These are phyloP conservation scores for Clonostachys byssicola DNA, from an alignment of 2,329 filamentous ascomycete genomes.

Conservation along the genomic window DNA sequence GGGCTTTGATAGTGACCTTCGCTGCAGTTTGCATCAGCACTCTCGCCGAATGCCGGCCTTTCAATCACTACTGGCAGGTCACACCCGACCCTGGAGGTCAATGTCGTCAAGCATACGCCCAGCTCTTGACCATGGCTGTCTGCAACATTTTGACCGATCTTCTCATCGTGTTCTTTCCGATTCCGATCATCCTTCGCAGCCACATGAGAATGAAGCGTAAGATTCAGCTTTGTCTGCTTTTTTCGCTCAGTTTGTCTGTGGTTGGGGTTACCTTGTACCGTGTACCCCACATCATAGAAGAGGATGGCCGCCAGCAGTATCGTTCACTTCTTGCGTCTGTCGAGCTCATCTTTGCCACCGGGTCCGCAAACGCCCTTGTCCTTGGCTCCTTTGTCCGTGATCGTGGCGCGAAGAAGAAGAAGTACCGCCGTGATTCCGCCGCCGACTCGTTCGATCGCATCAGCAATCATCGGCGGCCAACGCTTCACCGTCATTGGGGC, in stretches of 20 bases:
- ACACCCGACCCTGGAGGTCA: constrained; percentile 78
- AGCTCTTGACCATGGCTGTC: constrained; percentile 85
- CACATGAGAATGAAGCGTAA: constrained; percentile 76
- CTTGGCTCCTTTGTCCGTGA: constrained; percentile 91
- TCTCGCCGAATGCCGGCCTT: constrained; percentile 77
- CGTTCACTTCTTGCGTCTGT: constrained; percentile 86
- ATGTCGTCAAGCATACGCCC: constrained; percentile 82
- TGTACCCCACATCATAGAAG: constrained; percentile 70
- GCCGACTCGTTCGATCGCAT: constrained; percentile 57
- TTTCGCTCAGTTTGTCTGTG: constrained; percentile 78
- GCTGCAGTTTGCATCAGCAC: constrained; percentile 76
- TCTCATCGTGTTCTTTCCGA: constrained; percentile 81
- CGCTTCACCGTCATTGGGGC: constrained; percentile 67
- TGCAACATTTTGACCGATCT: constrained; percentile 88
- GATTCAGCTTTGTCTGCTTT: constrained; percentile 72
- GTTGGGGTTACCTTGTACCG: constrained; percentile 78
- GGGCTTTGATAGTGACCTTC: constrained; percentile 75
- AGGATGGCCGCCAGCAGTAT: constrained; percentile 74
- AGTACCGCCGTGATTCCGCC: constrained; percentile 65
- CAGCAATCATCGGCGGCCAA: constrained; percentile 34
- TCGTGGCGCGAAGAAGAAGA: constrained; percentile 82
- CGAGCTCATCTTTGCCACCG: constrained; percentile 84
- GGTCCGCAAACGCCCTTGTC: constrained; percentile 83
- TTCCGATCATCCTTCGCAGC: constrained; percentile 80
- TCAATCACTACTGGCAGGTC: constrained; percentile 74